Percentiles rank a stretch among this genome's conserved stretches.
Evolutionary conservation across 164 flowering plant genomes (phyloP).

Genomic region (Berberis vulgaris): DNA sequence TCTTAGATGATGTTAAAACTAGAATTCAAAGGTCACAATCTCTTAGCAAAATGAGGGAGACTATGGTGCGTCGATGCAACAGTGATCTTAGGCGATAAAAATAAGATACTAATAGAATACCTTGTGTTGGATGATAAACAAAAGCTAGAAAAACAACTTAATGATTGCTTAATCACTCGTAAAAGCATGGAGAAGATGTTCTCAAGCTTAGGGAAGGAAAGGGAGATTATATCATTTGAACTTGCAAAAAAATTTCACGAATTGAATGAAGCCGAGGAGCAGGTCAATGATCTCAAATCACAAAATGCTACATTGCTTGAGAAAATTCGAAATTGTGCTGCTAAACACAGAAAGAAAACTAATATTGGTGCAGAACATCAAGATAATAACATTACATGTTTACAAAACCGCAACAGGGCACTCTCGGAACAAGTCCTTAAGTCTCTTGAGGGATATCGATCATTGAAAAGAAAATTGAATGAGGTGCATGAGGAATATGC

Average conservation of each 20-base stretch:
- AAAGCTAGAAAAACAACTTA: constrained; percentile 42
- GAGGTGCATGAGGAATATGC: constrained; percentile 44
- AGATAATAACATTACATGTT: constrained; percentile 12
- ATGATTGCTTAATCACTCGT: constrained; percentile 38
- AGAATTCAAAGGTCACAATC: constrained; percentile 48
- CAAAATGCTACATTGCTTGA: constrained; percentile 56
- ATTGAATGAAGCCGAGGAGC: constrained; percentile 54
- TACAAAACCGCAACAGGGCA: constrained; percentile 54
- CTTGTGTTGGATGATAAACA: constrained; percentile 35
- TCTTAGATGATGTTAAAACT: constrained; percentile 48
- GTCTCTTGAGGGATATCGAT: constrained; percentile 54
- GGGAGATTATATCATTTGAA: constrained; percentile 79
- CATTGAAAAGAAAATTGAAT: constrained; percentile 48
- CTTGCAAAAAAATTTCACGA: constrained; percentile 56
- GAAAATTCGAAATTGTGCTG: constrained; percentile 34
- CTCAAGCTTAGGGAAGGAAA: constrained; percentile 80
- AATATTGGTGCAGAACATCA: constrained; percentile 6
- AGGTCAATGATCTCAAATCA: constrained; percentile 45
- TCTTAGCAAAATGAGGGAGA: constrained; percentile 16
- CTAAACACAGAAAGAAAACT: constrained; percentile 32
- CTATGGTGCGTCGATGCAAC: constrained; percentile 50
- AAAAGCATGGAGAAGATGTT: constrained; percentile 76
- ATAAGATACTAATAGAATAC: constrained; percentile 14
- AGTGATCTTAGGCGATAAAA: constrained; percentile 32
- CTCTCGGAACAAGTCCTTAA: constrained; percentile 69